Percentiles rank a stretch among this genome's conserved stretches.
Conservation (phyloP, 169 alveolate genomes). For the Cryptosporidium baileyi region DNA sequence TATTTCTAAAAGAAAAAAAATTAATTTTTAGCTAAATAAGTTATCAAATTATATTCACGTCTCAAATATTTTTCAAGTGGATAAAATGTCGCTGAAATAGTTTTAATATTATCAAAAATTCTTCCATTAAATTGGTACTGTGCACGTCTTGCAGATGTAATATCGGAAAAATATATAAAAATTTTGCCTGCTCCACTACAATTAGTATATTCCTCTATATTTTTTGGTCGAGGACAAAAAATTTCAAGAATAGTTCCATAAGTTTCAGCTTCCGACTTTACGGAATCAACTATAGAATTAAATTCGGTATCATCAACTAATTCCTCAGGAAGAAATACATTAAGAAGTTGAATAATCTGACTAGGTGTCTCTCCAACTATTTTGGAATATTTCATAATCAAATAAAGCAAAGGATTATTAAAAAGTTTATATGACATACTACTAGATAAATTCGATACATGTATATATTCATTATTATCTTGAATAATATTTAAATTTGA, state of each 20-base stretch:
- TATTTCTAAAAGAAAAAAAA: not conserved
- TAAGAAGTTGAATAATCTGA: constrained; percentile 19
- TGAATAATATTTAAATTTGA: not conserved
- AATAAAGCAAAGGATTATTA: constrained; percentile 21
- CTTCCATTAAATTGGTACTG: constrained; percentile 66
- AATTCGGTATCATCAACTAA: constrained; percentile 8
- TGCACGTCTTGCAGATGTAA: constrained; percentile 66
- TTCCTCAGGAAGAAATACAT: constrained; percentile 53
- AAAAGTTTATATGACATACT: constrained; percentile 56
- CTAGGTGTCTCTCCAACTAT: constrained; percentile 69
- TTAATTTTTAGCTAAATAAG: not conserved
- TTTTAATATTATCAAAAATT: constrained; percentile 36
- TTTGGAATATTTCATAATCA: constrained; percentile 35
- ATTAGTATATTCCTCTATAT: constrained; percentile 9
- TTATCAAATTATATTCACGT: constrained; percentile 29
- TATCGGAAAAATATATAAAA: constrained; percentile 47
- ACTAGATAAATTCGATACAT: not conserved
- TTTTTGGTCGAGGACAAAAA: constrained; percentile 52
- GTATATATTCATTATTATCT: constrained; percentile 10
- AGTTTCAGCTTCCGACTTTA: constrained; percentile 48
- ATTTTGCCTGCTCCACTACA: constrained; percentile 47
- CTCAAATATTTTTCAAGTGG: constrained; percentile 57
- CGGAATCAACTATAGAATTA: constrained; percentile 26
- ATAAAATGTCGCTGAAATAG: constrained; percentile 44
- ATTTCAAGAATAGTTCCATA: constrained; percentile 64